These are phyloP conservation scores for Hippophae tibetana DNA, from an alignment of 306 rosid species.

Conservation along the genomic window DNA sequence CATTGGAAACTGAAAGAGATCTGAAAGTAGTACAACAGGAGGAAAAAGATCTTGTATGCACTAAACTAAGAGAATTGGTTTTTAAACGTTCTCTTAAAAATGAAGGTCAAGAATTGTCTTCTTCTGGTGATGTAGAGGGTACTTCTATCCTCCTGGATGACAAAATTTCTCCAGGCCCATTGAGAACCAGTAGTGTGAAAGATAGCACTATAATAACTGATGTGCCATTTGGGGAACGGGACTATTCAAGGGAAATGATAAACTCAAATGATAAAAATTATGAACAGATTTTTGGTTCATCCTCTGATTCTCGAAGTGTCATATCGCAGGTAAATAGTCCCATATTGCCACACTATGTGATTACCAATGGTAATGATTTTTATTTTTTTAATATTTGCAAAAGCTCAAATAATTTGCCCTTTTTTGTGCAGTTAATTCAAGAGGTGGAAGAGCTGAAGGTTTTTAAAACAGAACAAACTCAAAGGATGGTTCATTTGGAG, in stretches of 20 bases:
- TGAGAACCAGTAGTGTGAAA: constrained; percentile 1
- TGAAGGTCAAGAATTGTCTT: constrained; percentile 22
- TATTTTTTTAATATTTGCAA: background rate
- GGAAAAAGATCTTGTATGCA: constrained; percentile 29
- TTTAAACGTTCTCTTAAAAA: constrained; percentile 11
- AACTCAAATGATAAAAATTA: constrained; percentile 22
- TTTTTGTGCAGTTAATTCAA: constrained; percentile 33
- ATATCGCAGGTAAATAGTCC: constrained; percentile 31
- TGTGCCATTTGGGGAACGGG: constrained; percentile 3
- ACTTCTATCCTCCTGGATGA: constrained; percentile 1
- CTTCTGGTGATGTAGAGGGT: constrained; percentile 12
- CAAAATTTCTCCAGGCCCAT: background rate
- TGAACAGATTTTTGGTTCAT: constrained; percentile 21
- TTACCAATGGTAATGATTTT: background rate
- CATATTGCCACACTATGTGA: background rate
- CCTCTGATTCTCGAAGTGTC: constrained; percentile 16
- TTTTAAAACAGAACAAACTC: constrained; percentile 28
- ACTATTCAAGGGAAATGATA: constrained; percentile 6
- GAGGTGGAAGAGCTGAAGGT: constrained; percentile 40
- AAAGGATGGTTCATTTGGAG: constrained; percentile 35
- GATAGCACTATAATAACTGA: background rate
- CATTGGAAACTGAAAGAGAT: constrained; percentile 23
- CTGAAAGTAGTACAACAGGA: constrained; percentile 24
- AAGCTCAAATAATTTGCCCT: constrained; percentile 1
- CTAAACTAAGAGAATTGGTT: constrained; percentile 48